Evolutionary conservation across 2,329 filamentous ascomycete genomes (phyloP), one percentile per base, ranked within the genome.

Genomic region (Penicillium hordei): DNA sequence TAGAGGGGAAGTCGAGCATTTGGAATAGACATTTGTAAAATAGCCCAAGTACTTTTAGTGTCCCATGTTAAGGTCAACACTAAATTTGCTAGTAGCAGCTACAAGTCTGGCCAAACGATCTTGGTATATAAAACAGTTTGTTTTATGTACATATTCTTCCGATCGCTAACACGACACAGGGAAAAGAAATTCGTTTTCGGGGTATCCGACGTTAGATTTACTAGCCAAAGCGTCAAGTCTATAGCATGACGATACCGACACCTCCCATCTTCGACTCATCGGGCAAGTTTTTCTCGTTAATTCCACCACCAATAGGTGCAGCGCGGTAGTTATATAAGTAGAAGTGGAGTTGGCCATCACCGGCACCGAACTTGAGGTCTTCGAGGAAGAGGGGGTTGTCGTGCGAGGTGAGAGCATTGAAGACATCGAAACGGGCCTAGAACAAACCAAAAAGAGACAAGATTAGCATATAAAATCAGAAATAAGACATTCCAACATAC

Each of bases 301-400:
- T 87, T 23, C 94, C 94, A 48, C 94, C 93, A 0, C 86, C 80
- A 68, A 99, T 89, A n/a, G 88, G 86, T 59, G 90, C 87, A 13
- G 91, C 90, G 57, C 91, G 87, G 81, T 97, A 99, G 78, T 99
- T 99, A 83, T 95, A 99, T 33, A 99, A 81, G 76, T 99, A 99
- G 78, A 93, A 99, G 76, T 99, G 92, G 67, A 99, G 81, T 74
- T 94, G 91, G 46, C 94, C 94, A 73, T 99, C 94, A 33, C 94
- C 94, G 5, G 89, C 88, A 44, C 93, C 94, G 69, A 97, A 99
- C 76, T 96, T 96, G 71, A 97, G 91, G 65, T 97, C 84, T 72
- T 93, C 88, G 6, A 99, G 82, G 83, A 99, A 97, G 21, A 97
- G 83, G 0, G 87, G 89, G 75, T 99, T 99, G 76, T 99, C 93